Conservation (phyloP, 2,329 filamentous ascomycete genomes). For the Penicillium sp. region DNA sequence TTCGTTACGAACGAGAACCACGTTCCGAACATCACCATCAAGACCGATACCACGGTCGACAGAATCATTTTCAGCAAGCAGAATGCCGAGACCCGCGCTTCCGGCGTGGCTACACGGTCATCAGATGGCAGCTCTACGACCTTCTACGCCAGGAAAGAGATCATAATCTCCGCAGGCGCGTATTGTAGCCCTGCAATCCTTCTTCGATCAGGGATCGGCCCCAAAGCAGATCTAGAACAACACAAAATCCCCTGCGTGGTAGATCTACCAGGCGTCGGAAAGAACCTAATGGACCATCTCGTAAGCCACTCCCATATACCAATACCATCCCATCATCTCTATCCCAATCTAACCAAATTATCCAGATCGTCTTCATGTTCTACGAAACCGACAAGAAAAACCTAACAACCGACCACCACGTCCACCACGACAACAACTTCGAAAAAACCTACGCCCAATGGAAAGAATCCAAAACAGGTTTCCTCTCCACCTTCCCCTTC, state of each 20-base stretch:
- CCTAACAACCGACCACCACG: conserved; percentile 55
- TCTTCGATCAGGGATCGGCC: conserved; percentile 53
- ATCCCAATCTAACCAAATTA: conserved; percentile 6
- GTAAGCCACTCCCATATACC: conserved; percentile 26
- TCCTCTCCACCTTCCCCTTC: conserved; percentile 60
- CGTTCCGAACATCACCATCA: conserved; percentile 48
- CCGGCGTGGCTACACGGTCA: conserved; percentile 26
- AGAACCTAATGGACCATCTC: conserved; percentile 53
- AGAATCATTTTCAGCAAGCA: conserved; percentile 49
- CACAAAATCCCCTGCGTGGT: conserved; percentile 46
- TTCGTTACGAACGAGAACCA: conserved; percentile 48
- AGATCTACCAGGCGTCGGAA: conserved; percentile 51
- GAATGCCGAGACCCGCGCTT: conserved; percentile 41
- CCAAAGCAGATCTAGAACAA: conserved; percentile 41
- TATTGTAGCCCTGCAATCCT: conserved; percentile 53
- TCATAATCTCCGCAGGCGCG: conserved; percentile 49
- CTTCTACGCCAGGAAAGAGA: conserved; percentile 46
- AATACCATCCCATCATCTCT: background rate
- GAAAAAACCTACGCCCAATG: conserved; percentile 53
- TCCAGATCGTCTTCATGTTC: conserved; percentile 56
- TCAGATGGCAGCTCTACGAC: conserved; percentile 35
- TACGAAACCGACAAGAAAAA: conserved; percentile 55
- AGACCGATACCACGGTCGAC: conserved; percentile 51
- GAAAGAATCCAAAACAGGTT: conserved; percentile 56
- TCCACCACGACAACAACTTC: conserved; percentile 54